Base-by-base conservation (phyloP, 352 stramenopile species). In the Pythium chondricola region DNA sequence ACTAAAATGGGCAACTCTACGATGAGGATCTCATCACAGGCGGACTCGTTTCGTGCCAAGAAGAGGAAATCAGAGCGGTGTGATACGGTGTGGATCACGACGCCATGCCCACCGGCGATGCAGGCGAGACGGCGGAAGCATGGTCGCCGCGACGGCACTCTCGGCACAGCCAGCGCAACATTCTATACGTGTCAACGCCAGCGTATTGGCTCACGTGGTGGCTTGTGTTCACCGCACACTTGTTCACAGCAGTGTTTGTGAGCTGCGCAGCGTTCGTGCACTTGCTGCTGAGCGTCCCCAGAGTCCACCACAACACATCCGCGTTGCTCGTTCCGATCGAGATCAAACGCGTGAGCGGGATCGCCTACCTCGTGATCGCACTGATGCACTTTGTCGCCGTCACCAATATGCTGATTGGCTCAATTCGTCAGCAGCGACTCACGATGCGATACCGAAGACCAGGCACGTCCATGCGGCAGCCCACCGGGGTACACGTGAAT, bases 361-460 rank as follows among this genome's bases (percentile, higher is more conserved):
- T 38, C 13, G 43, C 18, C 20, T 58, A 58, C 29, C 6, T 58
- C 16, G 21, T 33, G 7, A 36, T 51, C 6, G 35, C 50, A 2
- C 0, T 35, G 1, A 2, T 47, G 11, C 50, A 58, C n/a, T 22
- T 47, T 8, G 3, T 20, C 3, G 36, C 35, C 2, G 10, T 47
- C 3, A n/a, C 0, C 0, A 6, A 35, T 0, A 25, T 58, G 32
- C 5, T 46, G 7, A 1, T 9, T 2, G 3, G 18, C 2, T 47
- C 42, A 0, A 11, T 47, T 26, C 33, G 32, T 11, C 22, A n/a
- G 3, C 20, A 24, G 2, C 10, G 21, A 33, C 25, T 46, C 22
- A 46, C 40, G 2, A 46, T 46, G 40, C 21, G 22, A 21, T 4
- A 22, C 3, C 7, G 8, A 20, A 33, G n/a, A n/a, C n/a, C n/a